Evolutionary conservation across 768 basidiomycete species (phyloP).

Genomic region (Galerina marginata): DNA sequence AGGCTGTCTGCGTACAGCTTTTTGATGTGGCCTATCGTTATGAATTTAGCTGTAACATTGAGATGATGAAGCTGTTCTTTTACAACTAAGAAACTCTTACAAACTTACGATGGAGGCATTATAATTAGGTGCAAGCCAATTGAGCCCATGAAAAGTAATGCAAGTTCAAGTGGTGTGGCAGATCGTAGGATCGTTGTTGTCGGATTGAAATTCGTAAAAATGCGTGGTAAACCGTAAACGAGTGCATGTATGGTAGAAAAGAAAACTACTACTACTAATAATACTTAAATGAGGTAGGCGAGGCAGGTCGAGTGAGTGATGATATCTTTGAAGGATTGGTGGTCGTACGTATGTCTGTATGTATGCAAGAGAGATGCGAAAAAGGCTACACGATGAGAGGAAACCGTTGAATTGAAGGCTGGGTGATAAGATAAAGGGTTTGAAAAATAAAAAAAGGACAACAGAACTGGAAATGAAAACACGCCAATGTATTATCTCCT

Average conservation of each 20-base stretch:
- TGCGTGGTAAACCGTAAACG: conserved; percentile 10
- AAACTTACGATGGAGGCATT: no score
- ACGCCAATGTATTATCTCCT: conserved; percentile 49
- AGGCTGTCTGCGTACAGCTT: no score
- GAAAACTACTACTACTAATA: conserved; percentile 12
- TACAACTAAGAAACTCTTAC: no score
- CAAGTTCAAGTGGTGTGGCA: no score
- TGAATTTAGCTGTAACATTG: no score
- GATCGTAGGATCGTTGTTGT: neutral
- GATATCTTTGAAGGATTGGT: conserved; percentile 2
- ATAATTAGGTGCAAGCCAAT: no score
- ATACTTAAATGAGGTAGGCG: conserved; percentile 1
- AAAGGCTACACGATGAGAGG: conserved; percentile 7
- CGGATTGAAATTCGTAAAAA: conserved; percentile 1
- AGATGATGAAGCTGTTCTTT: no score
- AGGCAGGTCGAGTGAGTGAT: neutral
- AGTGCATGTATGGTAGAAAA: conserved; percentile 1
- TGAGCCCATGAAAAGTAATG: no score
- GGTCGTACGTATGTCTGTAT: neutral
- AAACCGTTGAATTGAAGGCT: conserved; percentile 3
- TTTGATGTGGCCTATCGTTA: no score
- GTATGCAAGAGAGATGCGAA: conserved; percentile 7
- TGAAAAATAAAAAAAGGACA: conserved; percentile 3
- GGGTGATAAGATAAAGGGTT: conserved; percentile 1
- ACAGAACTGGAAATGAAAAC: neutral